Conservation (phyloP, 345 rosid genomes). For the Fremontodendron californicum region DNA sequence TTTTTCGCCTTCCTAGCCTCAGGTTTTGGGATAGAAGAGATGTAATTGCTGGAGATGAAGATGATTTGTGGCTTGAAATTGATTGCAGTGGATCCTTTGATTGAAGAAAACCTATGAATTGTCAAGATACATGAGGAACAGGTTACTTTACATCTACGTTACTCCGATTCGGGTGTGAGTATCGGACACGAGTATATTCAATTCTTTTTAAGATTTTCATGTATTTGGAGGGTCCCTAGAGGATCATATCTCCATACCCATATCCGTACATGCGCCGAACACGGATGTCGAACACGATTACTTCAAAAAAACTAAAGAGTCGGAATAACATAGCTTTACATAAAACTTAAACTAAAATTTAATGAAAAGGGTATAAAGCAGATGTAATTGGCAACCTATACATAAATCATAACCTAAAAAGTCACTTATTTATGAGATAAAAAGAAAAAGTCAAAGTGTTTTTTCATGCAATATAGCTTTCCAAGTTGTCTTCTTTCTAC, state of each 20-base stretch:
- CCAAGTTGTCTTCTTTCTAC: neutral
- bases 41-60: conserved; percentile 31
- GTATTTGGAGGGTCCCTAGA: too few species aligned
- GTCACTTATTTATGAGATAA: neutral
- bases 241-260: too few species aligned
- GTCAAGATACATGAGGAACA: conserved; percentile 5
- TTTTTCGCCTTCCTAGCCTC: conserved; percentile 45
- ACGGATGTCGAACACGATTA: too few species aligned
- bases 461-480: neutral
- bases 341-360: conserved; percentile 11
- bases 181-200: too few species aligned
- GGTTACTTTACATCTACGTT: too few species aligned
- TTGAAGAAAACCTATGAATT: conserved; percentile 54
- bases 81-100: conserved; percentile 56
- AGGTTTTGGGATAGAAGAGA: conserved; percentile 49
- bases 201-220: too few species aligned
- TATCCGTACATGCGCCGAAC: too few species aligned
- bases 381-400: conserved; percentile 8
- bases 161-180: too few species aligned
- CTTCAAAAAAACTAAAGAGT: too few species aligned
- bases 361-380: neutral
- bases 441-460: neutral
- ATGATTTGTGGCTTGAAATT: conserved; percentile 34
- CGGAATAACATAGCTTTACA: too few species aligned
- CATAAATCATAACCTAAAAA: neutral